Evolutionary conservation across 2,329 filamentous ascomycete genomes (phyloP).

Genomic region (Claviceps digitariae): DNA sequence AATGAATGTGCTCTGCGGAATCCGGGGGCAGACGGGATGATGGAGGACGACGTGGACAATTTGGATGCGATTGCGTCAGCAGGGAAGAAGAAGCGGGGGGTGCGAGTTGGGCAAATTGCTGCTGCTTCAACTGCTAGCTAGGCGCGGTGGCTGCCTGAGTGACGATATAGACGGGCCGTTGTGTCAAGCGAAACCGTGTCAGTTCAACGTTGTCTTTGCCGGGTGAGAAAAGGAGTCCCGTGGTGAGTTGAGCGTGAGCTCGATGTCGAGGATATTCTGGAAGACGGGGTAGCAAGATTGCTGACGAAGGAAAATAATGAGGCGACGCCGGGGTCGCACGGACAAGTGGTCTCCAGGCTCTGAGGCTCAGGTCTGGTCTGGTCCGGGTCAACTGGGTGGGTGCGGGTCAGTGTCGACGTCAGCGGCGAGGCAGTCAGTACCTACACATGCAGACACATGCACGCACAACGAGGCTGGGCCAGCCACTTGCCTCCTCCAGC

Average conservation of each 20-base stretch:
- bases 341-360: too few relatives aligned
- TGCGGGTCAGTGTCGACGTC: slow-evolving; percentile 3
- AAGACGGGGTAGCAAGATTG: neutral
- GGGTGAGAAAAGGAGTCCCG: neutral
- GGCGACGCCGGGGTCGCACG: neutral
- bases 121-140: neutral
- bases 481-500: too few relatives aligned
- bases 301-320: neutral
- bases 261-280: neutral
- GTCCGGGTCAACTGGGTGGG: neutral
- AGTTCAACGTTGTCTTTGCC: neutral
- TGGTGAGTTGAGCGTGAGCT: neutral
- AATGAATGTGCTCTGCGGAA: neutral
- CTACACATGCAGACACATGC: neutral
- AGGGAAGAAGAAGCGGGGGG: slow-evolving; percentile 7
- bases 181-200: neutral
- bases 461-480: too few relatives aligned
- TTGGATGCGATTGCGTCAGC: slow-evolving; percentile 7
- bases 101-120: neutral
- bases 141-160: neutral
- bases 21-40: slow-evolving; percentile 3
- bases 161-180: neutral
- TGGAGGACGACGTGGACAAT: neutral
- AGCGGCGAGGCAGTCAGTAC: slow-evolving; percentile 1
- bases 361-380: too few relatives aligned